These are phyloP conservation scores for Tylopilus felleus DNA, from an alignment of 768 basidiomycete genomes.

Conservation along the genomic window DNA sequence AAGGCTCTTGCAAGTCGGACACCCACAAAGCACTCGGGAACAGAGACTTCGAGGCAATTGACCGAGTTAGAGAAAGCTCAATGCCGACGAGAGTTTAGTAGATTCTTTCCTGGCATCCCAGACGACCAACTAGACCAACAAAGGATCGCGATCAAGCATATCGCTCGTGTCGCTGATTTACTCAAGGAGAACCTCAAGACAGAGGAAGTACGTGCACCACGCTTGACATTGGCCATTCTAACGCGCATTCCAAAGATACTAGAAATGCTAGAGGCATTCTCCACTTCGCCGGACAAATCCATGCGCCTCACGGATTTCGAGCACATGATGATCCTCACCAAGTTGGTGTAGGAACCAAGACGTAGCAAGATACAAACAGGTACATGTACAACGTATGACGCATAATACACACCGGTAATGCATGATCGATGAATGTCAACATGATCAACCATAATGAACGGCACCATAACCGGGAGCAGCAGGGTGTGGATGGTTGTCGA, in stretches of 20 bases:
- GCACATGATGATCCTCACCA: slow-evolving; percentile 66
- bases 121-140: slow-evolving; percentile 46
- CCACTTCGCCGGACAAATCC: slow-evolving; percentile 64
- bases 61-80: slow-evolving; percentile 51
- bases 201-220: slow-evolving; percentile 56
- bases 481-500: slow-evolving; percentile 19
- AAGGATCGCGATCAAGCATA: slow-evolving; percentile 63
- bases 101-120: slow-evolving; percentile 66
- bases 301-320: slow-evolving; percentile 69
- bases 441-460: slow-evolving; percentile 16
- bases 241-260: slow-evolving; percentile 49
- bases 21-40: slow-evolving; percentile 1
- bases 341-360: slow-evolving; percentile 18
- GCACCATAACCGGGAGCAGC: slow-evolving; percentile 36
- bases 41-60: slow-evolving; percentile 25
- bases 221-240: neutral
- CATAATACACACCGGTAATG: neutral
- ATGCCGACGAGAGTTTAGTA: slow-evolving; percentile 57
- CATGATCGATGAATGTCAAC: neutral
- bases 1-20: slow-evolving; percentile 3
- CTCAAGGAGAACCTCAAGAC: slow-evolving; percentile 70
- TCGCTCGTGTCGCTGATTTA: slow-evolving; percentile 55
- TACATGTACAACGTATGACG: neutral
- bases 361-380: neutral
- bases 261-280: slow-evolving; percentile 79